Base-by-base conservation (phyloP, 352 stramenopile species). In the Globisporangium viniferum region DNA sequence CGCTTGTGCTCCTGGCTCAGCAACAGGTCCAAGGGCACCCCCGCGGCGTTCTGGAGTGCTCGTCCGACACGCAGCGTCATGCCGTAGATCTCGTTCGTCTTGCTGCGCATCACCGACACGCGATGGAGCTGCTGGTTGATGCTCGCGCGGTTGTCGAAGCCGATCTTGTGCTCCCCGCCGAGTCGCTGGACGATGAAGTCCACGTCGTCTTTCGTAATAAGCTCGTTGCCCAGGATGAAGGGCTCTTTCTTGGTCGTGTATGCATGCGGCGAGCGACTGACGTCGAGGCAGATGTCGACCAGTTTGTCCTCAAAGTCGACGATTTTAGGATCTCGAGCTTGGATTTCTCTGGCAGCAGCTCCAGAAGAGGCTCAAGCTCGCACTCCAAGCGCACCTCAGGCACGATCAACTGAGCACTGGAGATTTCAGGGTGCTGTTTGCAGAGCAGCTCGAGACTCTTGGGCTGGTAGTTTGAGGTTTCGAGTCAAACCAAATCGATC, bases 61-160 rank as follows among this genome's bases (percentile, higher is more conserved):
- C 88, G 76, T 22, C 90, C 90, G 22, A 97, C 70, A 1, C 88
- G 79, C 59, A 97, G 78, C 0, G 89, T 96, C 12, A 95, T 35
- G 1, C 79, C 84, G 59, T 86, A 83, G 39, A 95, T 79, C 14
- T 87, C 70, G 18, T 78, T 36, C 3, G 70, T 79, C 31, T 86
- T 89, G 64, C 72, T 82, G 24, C 74, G 69, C 73, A 97, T 93
- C 44, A 82, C 82, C 15, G 80, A 94, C 64, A 97, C 84, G 49
- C 92, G 81, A 67, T 96, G 88, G 24, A 97, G 71, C 67, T 94
- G 74, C 5, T 78, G 59, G 67, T 92, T 77, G 56, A 97, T 72
- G 14, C 81, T 85, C 2, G 77, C 84, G 44, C 88, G 82, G 70
- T 97, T 97, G 73, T 97, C 90, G 33, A 59, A 56, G 59, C 85